Percentiles rank a stretch among this genome's conserved stretches.
Evolutionary conservation across 1,139 yeast genomes (phyloP).

Genomic region (Taphrina communis): DNA sequence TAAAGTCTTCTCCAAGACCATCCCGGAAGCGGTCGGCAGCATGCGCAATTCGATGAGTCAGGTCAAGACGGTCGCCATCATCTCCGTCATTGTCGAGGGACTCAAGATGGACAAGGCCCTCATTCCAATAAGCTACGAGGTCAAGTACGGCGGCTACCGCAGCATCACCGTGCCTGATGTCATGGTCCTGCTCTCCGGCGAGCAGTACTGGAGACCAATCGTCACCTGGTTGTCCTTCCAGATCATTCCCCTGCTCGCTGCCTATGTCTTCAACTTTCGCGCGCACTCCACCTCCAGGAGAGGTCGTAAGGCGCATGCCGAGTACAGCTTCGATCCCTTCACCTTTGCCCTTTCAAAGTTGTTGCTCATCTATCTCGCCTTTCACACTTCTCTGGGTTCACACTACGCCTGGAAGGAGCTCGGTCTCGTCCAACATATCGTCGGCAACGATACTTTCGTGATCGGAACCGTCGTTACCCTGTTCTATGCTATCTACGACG

Average conservation of each 20-base stretch:
- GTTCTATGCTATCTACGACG: constrained; percentile 41
- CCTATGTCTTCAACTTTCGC: constrained; percentile 39
- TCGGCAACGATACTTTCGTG: constrained; percentile 38
- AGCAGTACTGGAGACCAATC: constrained; percentile 41
- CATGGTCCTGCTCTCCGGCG: constrained; percentile 38
- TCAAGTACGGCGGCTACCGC: constrained; percentile 34
- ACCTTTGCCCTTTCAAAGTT: constrained; percentile 41
- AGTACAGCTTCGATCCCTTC: constrained; percentile 39
- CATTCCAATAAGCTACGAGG: constrained; percentile 38
- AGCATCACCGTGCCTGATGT: constrained; percentile 39
- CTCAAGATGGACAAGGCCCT: constrained; percentile 35
- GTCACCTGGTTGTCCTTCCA: constrained; percentile 38
- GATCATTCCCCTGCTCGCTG: constrained; percentile 34
- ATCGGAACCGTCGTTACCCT: constrained; percentile 38
- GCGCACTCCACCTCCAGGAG: constrained; percentile 21
- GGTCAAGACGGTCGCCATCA: constrained; percentile 34
- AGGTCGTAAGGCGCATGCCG: constrained; percentile 20
- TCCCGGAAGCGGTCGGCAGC: constrained; percentile 14
- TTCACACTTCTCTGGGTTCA: constrained; percentile 23
- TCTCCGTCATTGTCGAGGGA: constrained; percentile 35
- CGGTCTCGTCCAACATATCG: constrained; percentile 27
- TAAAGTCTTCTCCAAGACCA: constrained; percentile 12
- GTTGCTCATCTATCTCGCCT: constrained; percentile 40
- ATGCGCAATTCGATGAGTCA: constrained; percentile 30
- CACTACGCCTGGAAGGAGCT: constrained; percentile 27